A percentile compares a stretch with the other conserved stretches of the same genome.
Evolutionary conservation across 306 rosid genomes (phyloP).

Genomic region (Cicer cuneatum): DNA sequence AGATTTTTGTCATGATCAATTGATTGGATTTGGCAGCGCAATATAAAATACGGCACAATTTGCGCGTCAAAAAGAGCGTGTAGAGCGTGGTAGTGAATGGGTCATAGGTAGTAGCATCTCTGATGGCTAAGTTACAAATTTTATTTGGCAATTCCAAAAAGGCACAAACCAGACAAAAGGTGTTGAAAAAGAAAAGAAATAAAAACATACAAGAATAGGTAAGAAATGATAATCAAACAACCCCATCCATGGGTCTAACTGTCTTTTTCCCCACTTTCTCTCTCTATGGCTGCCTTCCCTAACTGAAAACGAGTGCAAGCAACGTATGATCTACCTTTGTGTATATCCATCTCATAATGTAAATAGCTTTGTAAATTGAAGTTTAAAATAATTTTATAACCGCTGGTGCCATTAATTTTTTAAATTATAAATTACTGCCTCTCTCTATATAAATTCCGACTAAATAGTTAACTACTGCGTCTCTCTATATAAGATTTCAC

Average conservation of each 20-base stretch:
- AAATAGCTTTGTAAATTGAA: not conserved
- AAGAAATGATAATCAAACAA: slow-evolving; percentile 38
- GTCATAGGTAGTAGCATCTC: not conserved
- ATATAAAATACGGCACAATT: slow-evolving; percentile 19
- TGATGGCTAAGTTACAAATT: slow-evolving; percentile 35
- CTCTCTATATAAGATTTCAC: no score
- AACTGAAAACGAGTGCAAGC: slow-evolving; percentile 93
- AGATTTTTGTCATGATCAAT: not conserved
- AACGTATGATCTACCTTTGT: slow-evolving; percentile 68
- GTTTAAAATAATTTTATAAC: not conserved
- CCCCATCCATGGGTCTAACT: slow-evolving; percentile 53
- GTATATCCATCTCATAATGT: slow-evolving; percentile 20
- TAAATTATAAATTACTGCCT: no score
- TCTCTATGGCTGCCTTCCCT: slow-evolving; percentile 39
- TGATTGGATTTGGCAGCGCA: not conserved
- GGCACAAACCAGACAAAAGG: slow-evolving; percentile 46
- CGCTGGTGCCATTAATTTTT: no score
- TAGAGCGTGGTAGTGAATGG: slow-evolving; percentile 9
- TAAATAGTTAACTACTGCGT: no score
- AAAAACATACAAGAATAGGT: slow-evolving; percentile 31
- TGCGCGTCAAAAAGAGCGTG: slow-evolving; percentile 18
- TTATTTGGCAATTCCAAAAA: slow-evolving; percentile 39
- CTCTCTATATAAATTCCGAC: no score
- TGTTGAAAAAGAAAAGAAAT: slow-evolving; percentile 34
- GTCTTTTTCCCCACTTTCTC: slow-evolving; percentile 54